Conservation (phyloP, 441 rosid genomes). For the Biscutella laevigata region DNA sequence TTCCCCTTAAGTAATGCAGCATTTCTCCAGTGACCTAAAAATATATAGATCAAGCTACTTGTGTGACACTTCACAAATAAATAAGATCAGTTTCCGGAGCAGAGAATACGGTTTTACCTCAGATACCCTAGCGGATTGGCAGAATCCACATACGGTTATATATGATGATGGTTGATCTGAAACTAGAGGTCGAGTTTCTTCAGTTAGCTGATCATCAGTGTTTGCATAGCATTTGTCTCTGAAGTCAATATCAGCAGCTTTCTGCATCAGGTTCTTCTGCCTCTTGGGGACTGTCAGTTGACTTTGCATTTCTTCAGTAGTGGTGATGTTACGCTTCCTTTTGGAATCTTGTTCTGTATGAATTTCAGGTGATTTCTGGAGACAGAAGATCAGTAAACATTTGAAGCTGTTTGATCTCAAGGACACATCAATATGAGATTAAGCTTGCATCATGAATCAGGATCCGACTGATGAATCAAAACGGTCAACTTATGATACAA, state of each 20-base stretch:
- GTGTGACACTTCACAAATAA: neutral
- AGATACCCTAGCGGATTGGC: slow-evolving; percentile 50
- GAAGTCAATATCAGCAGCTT: slow-evolving; percentile 11
- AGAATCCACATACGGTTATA: slow-evolving; percentile 52
- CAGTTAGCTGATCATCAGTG: slow-evolving; percentile 20
- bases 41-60: neutral
- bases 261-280: slow-evolving; percentile 39
- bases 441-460: neutral
- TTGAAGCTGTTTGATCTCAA: neutral
- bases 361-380: slow-evolving; percentile 32
- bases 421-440: neutral
- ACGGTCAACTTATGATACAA: neutral
- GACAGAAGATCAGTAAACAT: neutral
- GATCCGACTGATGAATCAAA: neutral
- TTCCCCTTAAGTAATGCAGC: slow-evolving; percentile 54
- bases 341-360: slow-evolving; percentile 21
- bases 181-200: slow-evolving; percentile 15
- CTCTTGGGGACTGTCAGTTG: slow-evolving; percentile 38
- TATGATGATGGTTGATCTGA: slow-evolving; percentile 17
- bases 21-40: slow-evolving; percentile 62
- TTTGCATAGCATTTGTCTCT: slow-evolving; percentile 4
- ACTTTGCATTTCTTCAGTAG: slow-evolving; percentile 28
- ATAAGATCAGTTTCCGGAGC: neutral
- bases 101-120: slow-evolving; percentile 33
- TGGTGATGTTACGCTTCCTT: slow-evolving; percentile 25